Evolutionary conservation across 306 rosid species (phyloP), one percentile per base, ranked within the genome.

Genomic region (Carpinus viminea): DNA sequence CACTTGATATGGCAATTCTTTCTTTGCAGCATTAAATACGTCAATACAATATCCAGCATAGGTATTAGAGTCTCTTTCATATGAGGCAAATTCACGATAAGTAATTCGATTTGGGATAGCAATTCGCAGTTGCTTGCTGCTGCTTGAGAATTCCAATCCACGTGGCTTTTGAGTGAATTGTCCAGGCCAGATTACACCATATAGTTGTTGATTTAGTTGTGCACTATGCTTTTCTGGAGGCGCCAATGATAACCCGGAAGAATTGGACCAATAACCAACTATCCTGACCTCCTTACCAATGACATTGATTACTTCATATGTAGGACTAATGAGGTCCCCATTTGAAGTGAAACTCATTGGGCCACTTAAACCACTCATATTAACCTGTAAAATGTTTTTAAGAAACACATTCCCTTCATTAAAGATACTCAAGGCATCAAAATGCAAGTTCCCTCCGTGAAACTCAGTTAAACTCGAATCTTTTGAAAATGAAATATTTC

Each of bases 61-160:
- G 74, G 41, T 34, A 72, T 90, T 97, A 15, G 85, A 73, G 83
- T 73, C 80, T 52, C 76, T 46, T 38, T 79, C n/a, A n/a, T n/a
- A 83, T 1, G 89, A 82, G 43, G 82, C 87, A 78, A 93, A 91
- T 71, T 90, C 91, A 1, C 12, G 87, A 81, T 81, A 93, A 78
- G 87, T 77, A 74, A 87, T 85, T n/a, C n/a, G n/a, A 64, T 85
- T 73, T 0, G 98, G 97, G n/a, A 96, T 94, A 72, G 92, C 99
- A 53, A 96, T 82, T 47, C 50, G 88, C 83, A 96, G 84, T 10
- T 85, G 86, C 83, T 87, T 89, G 82, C 98, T 98, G 53, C 68
- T 88, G 91, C 83, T 89, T 2, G 99, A 93, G 78, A 96, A 96
- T 45, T 89, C 96, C 99, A 98, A 96, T n/a, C 99, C 99, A 15